Base-by-base conservation (phyloP, 1,139 yeast genomes). In the Yamadazyma oceani region DNA sequence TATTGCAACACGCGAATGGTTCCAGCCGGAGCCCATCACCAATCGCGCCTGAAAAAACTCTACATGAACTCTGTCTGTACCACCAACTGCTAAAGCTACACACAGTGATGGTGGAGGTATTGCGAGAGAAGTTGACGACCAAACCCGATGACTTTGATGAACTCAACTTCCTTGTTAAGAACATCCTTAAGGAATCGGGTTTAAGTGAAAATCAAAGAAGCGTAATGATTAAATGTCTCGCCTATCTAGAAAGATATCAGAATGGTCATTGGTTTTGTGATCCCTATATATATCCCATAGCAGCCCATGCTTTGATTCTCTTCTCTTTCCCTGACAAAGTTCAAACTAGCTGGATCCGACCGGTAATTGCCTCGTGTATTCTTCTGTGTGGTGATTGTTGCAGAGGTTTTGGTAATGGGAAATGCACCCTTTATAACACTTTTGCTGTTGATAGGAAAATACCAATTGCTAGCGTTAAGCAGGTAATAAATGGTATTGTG, bases 251-350 rank as follows among this genome's bases (percentile, higher is more conserved):
- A 11, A 43, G 55, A 31, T 43, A 49, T 33, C 37, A 45, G 3
- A 50, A 50, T 17, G 48, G 40, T 9, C 88, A 83, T 48, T 60
- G 80, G 55, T 82, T 79, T 53, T 82, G 89, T 57, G 76, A 80
- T 53, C 62, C 63, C 10, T 54, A 57, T 26, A 62, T 75, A 50
- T 64, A 60, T 35, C 73, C 76, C 5, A 65, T 78, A 17, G 64
- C 82, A 9, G 64, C 73, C 17, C 82, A 81, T 53, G 59, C 73
- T 6, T 55, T 83, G 39, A 75, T 83, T 14, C 62, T 82, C 39
- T 81, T 81, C 52, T 79, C 86, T 8, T 79, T 81, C 48, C 73
- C 74, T 19, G 71, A 69, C 28, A 69, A 68, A 35, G 64, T 65
- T 10, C 66, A 73, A 19, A 58, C 73, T 11, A 54, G 53, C 17